phyloP scores from a whole-genome alignment of 1,284 basidiomycete genomes.

The Trichosporon ovoides region DNA sequence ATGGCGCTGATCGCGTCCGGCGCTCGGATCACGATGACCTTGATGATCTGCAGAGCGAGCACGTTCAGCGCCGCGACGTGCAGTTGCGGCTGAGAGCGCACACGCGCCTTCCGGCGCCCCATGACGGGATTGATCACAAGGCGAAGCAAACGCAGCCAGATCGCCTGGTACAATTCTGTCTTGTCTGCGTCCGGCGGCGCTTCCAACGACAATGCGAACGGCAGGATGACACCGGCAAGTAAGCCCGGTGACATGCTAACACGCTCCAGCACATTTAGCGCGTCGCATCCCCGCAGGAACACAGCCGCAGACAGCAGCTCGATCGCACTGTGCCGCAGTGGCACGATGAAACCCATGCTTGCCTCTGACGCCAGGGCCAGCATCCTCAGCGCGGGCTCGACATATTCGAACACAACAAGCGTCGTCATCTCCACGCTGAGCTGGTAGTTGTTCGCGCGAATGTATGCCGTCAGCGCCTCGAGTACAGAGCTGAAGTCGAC shows the following conservation, averaged over 20 bases:
- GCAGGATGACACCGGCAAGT: constrained; percentile 57
- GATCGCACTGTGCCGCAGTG: constrained; percentile 54
- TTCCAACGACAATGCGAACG: constrained; percentile 58
- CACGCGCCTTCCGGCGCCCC: constrained; percentile 44
- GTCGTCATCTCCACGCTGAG: constrained; percentile 55
- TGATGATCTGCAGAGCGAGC: constrained; percentile 63
- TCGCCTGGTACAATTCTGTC: constrained; percentile 52
- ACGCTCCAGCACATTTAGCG: constrained; percentile 58
- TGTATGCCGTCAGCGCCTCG: constrained; percentile 55
- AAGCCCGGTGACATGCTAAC: constrained; percentile 57
- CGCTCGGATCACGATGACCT: constrained; percentile 62
- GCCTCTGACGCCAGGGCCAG: constrained; percentile 57
- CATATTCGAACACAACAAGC: constrained; percentile 59
- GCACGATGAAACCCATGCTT: constrained; percentile 54
- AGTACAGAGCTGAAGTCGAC: constrained; percentile 63
- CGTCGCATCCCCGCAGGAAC: constrained; percentile 53
- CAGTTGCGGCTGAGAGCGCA: constrained; percentile 19
- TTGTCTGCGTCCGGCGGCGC: constrained; percentile 53
- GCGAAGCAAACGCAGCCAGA: constrained; percentile 63
- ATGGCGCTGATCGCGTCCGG: constrained; percentile 29
- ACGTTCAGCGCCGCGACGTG: constrained; percentile 27
- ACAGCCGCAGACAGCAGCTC: constrained; percentile 56
- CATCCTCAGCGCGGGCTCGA: constrained; percentile 56
- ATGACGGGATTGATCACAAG: constrained; percentile 51
- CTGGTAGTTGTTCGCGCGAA: constrained; percentile 49